Base-by-base conservation (phyloP, 2,329 filamentous ascomycete species). In the Penicillium sp. region DNA sequence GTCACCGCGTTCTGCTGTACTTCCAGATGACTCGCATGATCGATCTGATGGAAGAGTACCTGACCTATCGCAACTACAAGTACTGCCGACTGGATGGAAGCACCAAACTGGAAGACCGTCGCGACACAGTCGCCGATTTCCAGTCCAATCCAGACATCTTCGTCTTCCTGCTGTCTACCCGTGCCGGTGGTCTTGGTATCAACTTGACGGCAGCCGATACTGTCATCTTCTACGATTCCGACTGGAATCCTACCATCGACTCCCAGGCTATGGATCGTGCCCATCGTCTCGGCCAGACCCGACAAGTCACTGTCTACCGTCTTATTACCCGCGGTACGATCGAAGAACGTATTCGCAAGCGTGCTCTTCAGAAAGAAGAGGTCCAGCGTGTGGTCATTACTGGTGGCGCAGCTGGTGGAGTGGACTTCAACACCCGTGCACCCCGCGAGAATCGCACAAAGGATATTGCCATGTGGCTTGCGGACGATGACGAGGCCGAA, bases 21-120 rank as follows among this genome's bases (percentile, higher is more conserved):
- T 99, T 99, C 90, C 94, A 99, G 81, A 99, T 99, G 94, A 99
- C 94, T 3, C 90, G 91, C 70, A 99, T 99, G 94, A 97, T 99
- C 70, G 93, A 99, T 72, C 81, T 99, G 56, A 97, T 97, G 90
- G 94, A 99, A 74, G 94, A 99, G 76, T 99, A 97, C 67, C 81
- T 99, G 55, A 97, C 94, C 0, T 97, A 97, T 78, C 91, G 94
- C 72, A 97, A 97, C 77, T 97, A 96, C 87, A 97, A 96, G 75
- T 99, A 97, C 77, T 95, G 93, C 68, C 90, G 94, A 56, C 83
- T 99, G 40, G 94, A 99, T 68, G 94, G 94, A 70, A 96, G 92
- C 16, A 99, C 94, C 39, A 99, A 97, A 74, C 83, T 99, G 48
- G 94, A 99, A 74, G 94, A 99, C 72, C 87, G 94, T 74, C 88